Base-by-base conservation (phyloP, 805 yeast genomes). In the Spathaspora boniae region DNA sequence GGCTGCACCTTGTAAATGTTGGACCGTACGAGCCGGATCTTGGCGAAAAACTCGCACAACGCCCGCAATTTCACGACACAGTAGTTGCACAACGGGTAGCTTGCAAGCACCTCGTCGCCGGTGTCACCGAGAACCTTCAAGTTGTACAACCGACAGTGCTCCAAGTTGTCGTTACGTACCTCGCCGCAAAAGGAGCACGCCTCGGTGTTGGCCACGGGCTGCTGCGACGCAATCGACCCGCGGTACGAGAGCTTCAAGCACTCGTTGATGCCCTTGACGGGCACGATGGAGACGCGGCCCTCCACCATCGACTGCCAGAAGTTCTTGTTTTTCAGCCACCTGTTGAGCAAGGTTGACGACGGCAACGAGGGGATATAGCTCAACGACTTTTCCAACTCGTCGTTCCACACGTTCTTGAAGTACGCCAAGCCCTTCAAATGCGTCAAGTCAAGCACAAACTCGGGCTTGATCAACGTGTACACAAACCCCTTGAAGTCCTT, bases 131-230 rank as follows among this genome's bases (percentile, higher is more conserved):
- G 74, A 62, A 67, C 50, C 43, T 78, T 80, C 51, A 89, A 62
- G 37, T 74, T 72, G 54, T 88, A 85, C 44, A 86, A 60, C 43
- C 98, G 74, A 2, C 91, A 82, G 58, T 86, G 88, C 45, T 82
- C 84, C 41, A 85, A 65, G 37, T 76, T 70, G 48, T 80, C 86
- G 50, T 74, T 72, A 41, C 95, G 71, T 9, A 60, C 53, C 56
- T 89, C 97, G 5, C 89, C 91, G 64, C 98, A 91, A 28, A 91
- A 66, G 4, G 88, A 70, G 60, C 98, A 91, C 4, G 88, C 78
- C 2, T 78, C 77, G 33, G 72, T 68, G 16, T 84, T 74, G 0
- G 95, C 95, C 12, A 84, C 79, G 0, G 95, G 81, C 2, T 75
- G 49, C 29, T 44, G 42, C 29, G 45, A 33, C 21, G 14, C 35